Base-by-base conservation (phyloP, 345 rosid genomes). In the Citrus sp. region DNA sequence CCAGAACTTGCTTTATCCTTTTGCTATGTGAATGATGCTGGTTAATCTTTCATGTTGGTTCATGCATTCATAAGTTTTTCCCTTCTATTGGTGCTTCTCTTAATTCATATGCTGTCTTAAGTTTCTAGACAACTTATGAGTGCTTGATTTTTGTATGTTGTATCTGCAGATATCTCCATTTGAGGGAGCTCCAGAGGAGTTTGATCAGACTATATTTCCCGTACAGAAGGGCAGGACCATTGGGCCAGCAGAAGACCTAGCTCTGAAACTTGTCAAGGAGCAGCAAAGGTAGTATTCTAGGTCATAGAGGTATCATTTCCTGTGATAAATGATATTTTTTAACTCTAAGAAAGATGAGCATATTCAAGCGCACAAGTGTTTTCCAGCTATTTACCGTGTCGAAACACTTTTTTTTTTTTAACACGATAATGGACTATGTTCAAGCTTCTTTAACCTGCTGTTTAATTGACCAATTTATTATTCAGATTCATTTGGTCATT, bases 151-250 rank as follows among this genome's bases (percentile, higher is more conserved):
- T 78, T 27, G 10, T 8, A 7, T 51, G 67, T 13, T 27, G 28
- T 34, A 32, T 42, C 54, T 65, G 21, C 82, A 96, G 98, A 61
- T 91, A 87, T 94, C 98, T 80, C 98, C 97, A 21, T 87, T 74
- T 79, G 92, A 91, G 81, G 92, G 78, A 79, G 97, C 99, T 2
- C 95, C 94, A 0, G 98, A 94, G 81, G 99, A 94, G 85, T 96
- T 96, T 65, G 98, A 93, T 83, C 93, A 88, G 85, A 89, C 97
- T 64, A 93, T 96, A 88, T 90, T 94, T 84, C 72, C 87, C 0
- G 92, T 90, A 32, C 83, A 59, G 58, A 88, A 63, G 78, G 92
- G 88, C 83, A 80, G 93, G 84, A 88, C 93, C 40, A 86, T 90
- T 2, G 94, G 98, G 13, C 72, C 86, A 55, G 82, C 83, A 4